Base-by-base conservation (phyloP, 805 yeast species). In the Nakazawaea wyomingensis region DNA sequence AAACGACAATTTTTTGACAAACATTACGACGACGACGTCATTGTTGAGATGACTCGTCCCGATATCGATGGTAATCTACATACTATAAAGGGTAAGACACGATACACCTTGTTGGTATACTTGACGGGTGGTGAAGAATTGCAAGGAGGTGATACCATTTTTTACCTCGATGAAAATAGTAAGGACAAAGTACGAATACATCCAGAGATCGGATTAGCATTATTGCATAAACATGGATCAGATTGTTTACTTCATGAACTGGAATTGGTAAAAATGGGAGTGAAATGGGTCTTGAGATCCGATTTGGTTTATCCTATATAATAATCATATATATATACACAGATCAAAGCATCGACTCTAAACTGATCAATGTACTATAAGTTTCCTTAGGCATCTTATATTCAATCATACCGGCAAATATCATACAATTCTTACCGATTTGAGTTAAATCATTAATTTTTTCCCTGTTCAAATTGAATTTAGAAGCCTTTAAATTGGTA, bases 371-470 rank as follows among this genome's bases (percentile, higher is more conserved):
- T 33, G 79, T 72, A 51, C 85, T 78, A 58, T 85, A 87, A 0
- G 87, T 81, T 53, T 87, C 95, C 45, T 83, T 64, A 7, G 96
- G 95, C 95, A 90, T 87, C 59, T 84, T 82, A 63, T 85, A 89
- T 64, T 87, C 95, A 29, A 90, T 82, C 81, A 91, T 84, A 48
- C 97, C 98, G 5, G 97, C 96, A 60, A 84, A 91, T 3, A 90
- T 78, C 89, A 90, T 88, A 61, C 96, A 85, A 61, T 88, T 88
- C 60, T 80, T 83, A 2, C 96, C 88, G 49, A 83, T 71, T 48
- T 72, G 73, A 39, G 70, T 69, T 55, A 87, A 65, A 33, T 77
- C 74, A 3, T 61, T 67, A 17, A 74, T 62, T 56, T 81, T 84
- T 44, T 74, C 77, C 46, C 74, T 75, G 10, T 74, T 67, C 2